Percentiles rank a stretch among this genome's conserved stretches.
phyloP scores from a whole-genome alignment of 1,284 basidiomycete genomes.

The Pyrrhoderma noxium region DNA sequence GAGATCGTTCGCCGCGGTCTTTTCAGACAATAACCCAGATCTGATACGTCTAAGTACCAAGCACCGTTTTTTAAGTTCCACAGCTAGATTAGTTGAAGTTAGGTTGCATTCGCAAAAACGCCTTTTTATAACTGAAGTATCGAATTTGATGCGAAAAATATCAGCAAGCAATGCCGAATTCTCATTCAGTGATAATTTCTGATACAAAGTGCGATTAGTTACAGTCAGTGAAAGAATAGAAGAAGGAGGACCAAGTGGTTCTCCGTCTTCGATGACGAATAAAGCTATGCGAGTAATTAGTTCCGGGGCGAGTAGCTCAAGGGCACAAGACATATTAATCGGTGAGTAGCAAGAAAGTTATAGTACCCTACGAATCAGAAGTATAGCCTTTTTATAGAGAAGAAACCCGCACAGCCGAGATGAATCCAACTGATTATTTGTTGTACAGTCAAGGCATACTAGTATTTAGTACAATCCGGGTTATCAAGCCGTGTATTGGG shows the following conservation, averaged over 20 bases:
- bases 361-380: no score
- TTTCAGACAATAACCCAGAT: background rate
- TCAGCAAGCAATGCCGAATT: constrained; percentile 1
- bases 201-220: constrained; percentile 1
- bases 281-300: constrained; percentile 8
- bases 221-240: constrained; percentile 1
- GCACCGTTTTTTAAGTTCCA: constrained; percentile 5
- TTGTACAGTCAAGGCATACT: no score
- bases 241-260: constrained; percentile 1
- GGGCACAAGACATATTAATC: background rate
- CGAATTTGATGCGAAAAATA: constrained; percentile 10
- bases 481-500: no score
- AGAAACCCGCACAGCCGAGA: no score
- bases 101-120: background rate
- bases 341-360: no score
- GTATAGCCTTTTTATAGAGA: no score
- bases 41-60: constrained; percentile 1
- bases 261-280: background rate
- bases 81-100: background rate
- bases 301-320: constrained; percentile 5
- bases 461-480: no score
- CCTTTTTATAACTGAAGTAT: background rate
- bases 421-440: no score
- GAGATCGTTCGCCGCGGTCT: constrained; percentile 1
- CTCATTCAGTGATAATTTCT: background rate